phyloP scores from a whole-genome alignment of 2,329 filamentous ascomycete genomes.

The Beauveria rudraprayagi region DNA sequence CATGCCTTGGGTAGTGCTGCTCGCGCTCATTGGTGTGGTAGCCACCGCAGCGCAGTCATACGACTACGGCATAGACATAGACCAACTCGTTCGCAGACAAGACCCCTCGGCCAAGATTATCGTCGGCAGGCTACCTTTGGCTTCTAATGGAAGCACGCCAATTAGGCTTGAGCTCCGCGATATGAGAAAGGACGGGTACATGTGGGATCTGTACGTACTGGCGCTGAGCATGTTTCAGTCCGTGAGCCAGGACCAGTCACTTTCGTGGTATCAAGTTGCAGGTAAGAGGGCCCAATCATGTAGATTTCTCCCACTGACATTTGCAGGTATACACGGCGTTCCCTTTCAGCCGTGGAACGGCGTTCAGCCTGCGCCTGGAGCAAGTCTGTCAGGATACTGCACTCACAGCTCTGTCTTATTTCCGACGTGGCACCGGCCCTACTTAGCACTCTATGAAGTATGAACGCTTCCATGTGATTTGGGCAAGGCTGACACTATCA shows the following conservation, averaged over 20 bases:
- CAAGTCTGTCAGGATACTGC: slow-evolving; percentile 61
- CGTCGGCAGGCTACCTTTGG: slow-evolving; percentile 33
- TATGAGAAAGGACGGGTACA: slow-evolving; percentile 53
- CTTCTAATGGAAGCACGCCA: slow-evolving; percentile 32
- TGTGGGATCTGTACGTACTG: slow-evolving; percentile 71
- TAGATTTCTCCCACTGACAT: slow-evolving; percentile 1
- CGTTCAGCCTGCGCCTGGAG: slow-evolving; percentile 41
- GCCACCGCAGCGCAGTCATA: slow-evolving; percentile 27
- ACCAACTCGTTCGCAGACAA: slow-evolving; percentile 33
- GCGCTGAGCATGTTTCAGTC: slow-evolving; percentile 65
- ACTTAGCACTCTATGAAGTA: slow-evolving; percentile 56
- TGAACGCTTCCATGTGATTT: not conserved
- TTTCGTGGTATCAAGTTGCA: slow-evolving; percentile 73
- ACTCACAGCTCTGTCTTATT: slow-evolving; percentile 69
- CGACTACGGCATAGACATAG: slow-evolving; percentile 42
- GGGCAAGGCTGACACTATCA: slow-evolving; percentile 16
- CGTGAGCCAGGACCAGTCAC: slow-evolving; percentile 50
- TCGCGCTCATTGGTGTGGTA: not conserved
- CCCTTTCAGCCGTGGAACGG: slow-evolving; percentile 52
- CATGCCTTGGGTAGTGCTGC: not conserved
- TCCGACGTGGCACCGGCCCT: slow-evolving; percentile 76
- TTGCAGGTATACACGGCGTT: slow-evolving; percentile 68
- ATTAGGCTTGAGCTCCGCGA: slow-evolving; percentile 59
- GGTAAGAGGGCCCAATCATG: slow-evolving; percentile 39
- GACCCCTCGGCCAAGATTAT: slow-evolving; percentile 29